Percentiles rank a stretch among this genome's conserved stretches.
Evolutionary conservation across 805 yeast species (phyloP).

Genomic region (Ascoidea tarda): DNA sequence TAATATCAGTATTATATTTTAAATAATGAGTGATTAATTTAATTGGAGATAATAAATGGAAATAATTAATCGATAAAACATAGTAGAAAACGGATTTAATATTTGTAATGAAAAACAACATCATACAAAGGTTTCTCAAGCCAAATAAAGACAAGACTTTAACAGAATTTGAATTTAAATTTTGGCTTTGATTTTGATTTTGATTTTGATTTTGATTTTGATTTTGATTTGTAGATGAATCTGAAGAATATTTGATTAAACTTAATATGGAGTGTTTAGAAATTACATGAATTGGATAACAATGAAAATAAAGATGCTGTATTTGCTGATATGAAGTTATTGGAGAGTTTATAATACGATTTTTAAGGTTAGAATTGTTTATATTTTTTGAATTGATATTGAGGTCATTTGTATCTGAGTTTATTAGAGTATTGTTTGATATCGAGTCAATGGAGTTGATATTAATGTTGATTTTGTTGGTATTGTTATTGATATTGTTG

Average conservation of each 20-base stretch:
- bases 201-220: not conserved
- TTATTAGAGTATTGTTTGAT: not conserved
- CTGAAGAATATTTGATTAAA: constrained; percentile 3
- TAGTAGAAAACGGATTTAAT: constrained; percentile 23
- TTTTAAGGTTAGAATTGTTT: not conserved
- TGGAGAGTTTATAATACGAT: not conserved
- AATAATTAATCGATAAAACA: constrained; percentile 13
- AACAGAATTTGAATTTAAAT: not conserved
- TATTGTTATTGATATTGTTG: too few species aligned
- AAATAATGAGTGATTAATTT: constrained; percentile 17
- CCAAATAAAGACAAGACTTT: constrained; percentile 15
- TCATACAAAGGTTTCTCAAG: constrained; percentile 24
- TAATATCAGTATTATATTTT: constrained; percentile 16
- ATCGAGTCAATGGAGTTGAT: not conserved
- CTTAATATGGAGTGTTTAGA: constrained; percentile 6
- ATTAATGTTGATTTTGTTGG: not conserved
- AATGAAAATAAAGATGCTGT: constrained; percentile 8
- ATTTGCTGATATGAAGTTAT: constrained; percentile 6
- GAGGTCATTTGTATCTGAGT: not conserved
- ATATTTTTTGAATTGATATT: not conserved
- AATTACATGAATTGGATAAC: constrained; percentile 8
- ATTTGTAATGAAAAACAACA: constrained; percentile 23
- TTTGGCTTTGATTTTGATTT: not conserved
- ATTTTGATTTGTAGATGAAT: not conserved
- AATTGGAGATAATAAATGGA: constrained; percentile 19